These are phyloP conservation scores for Tardiomyces depauwii DNA, from an alignment of 1,139 yeast genomes.

Conservation along the genomic window DNA sequence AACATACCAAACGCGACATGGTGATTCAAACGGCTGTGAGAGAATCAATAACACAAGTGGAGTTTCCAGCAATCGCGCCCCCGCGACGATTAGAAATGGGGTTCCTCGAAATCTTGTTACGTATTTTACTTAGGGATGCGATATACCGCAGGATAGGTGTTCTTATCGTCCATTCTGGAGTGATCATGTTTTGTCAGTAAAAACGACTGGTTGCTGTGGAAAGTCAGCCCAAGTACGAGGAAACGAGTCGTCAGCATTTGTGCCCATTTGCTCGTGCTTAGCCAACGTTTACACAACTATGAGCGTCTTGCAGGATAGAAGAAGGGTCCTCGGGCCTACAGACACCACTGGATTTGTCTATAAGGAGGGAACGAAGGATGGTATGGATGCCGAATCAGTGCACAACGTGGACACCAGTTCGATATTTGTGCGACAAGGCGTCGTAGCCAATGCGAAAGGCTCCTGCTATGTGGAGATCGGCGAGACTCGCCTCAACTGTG, in stretches of 20 bases:
- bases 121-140: background rate
- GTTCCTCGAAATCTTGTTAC: no score
- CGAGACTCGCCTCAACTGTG: constrained; percentile 49
- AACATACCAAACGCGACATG: background rate
- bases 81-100: no score
- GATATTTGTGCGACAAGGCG: constrained; percentile 40
- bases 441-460: constrained; percentile 68
- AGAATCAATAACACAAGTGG: no score
- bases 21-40: background rate
- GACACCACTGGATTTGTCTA: background rate
- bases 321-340: background rate
- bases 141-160: background rate
- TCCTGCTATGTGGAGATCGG: constrained; percentile 69
- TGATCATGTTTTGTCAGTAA: no score
- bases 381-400: background rate
- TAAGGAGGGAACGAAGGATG: background rate
- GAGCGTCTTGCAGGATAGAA: background rate
- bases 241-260: no score
- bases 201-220: no score
- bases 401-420: background rate
- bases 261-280: no score
- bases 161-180: no score
- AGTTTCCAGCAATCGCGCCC: no score
- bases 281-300: no score
- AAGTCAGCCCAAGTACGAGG: no score